These are phyloP conservation scores for Rhynchospora pubera DNA, from an alignment of 176 grass and related monocot species.

Conservation along the genomic window DNA sequence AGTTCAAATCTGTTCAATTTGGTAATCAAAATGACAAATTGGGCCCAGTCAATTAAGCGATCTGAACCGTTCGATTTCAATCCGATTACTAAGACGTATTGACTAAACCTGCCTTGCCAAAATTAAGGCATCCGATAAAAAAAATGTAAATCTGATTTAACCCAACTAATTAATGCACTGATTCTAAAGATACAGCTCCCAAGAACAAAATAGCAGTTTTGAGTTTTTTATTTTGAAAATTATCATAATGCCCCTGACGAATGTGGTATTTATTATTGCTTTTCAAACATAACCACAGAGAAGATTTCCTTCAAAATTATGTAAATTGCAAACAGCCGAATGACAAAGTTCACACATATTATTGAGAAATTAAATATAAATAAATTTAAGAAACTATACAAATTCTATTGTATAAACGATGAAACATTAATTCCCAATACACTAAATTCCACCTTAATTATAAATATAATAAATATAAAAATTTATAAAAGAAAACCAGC, in stretches of 20 bases:
- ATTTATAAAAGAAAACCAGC: slow-evolving; percentile 6
- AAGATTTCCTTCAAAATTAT: background rate
- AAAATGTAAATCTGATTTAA: background rate
- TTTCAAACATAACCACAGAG: background rate
- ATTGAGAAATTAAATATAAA: background rate
- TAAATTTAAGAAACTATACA: background rate
- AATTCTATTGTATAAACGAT: background rate
- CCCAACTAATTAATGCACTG: background rate
- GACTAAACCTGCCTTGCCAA: background rate
- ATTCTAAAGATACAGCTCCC: background rate
- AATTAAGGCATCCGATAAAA: background rate
- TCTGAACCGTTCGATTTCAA: background rate
- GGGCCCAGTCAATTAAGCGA: background rate
- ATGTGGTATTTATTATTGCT: background rate
- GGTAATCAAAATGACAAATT: background rate
- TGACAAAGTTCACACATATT: background rate
- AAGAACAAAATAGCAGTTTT: background rate
- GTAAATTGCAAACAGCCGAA: no score
- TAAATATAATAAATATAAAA: no score
- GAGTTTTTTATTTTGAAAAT: background rate
- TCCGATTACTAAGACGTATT: background rate
- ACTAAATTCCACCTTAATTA: background rate
- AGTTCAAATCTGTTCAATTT: background rate
- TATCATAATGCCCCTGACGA: background rate
- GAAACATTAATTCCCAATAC: background rate